Evolutionary conservation across 257 asterid genomes (phyloP), one percentile per base, ranked within the genome.

Genomic region (Cynanchum wilfordii): DNA sequence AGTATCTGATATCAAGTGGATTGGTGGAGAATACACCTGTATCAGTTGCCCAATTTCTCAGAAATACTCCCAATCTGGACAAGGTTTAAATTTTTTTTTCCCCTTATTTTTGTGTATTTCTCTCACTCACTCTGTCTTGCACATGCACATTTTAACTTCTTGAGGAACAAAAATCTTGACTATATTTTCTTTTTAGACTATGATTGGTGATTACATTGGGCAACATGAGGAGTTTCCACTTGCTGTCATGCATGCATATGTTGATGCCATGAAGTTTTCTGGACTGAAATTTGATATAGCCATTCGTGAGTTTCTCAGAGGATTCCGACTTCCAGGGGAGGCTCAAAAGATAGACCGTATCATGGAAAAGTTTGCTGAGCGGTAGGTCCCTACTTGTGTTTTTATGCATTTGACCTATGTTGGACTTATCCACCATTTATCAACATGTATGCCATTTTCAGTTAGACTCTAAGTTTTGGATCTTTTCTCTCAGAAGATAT

Each of bases 281-380:
- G 96, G 90, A 74, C 81, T 90, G 97, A 95, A 89, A 83, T 95
- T 95, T 85, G 96, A 87, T 76, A 52, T 76, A 69, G 98, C 99
- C 72, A 90, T 95, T 73, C 96, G 99, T 82, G 96, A 95, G 84
- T 92, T 92, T 79, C 97, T 95, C 57, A 88, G 81, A 80, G 98
- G 95, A 40, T 92, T 95, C 77, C 92, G 98, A 68, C 98, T 95
- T 86, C 99, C 99, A 24, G 98, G 98, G 74, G 99, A 95, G 87
- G 99, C 98, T 80, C 99, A 95, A 89, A 95, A 92, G 89, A 92
- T 95, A 81, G 99, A 95, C 79, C 97, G 98, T 76, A 92, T 95
- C 64, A 95, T 95, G 98, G 99, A 95, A 82, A 95, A 95, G 80
- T 92, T 95, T 79, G 99, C 99, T 45, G 99, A 92, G 86, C 94